phyloP scores from a whole-genome alignment of 2,329 filamentous ascomycete species.

The Microdochium nivale region DNA sequence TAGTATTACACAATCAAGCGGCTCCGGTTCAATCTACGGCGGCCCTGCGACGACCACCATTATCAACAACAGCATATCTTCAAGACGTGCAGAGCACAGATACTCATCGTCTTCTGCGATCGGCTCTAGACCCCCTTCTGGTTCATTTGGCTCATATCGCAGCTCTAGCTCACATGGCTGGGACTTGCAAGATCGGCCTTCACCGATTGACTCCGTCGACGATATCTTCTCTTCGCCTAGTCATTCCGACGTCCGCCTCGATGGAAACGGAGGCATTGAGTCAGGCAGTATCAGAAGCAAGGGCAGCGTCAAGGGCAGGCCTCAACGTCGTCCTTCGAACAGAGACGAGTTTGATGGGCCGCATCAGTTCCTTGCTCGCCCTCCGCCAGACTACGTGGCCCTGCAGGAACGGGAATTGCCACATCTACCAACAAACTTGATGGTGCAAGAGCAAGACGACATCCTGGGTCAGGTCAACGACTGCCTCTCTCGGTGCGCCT shows the following conservation, averaged over 20 bases:
- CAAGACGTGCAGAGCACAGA: slow-evolving; percentile 29
- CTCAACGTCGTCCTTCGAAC: slow-evolving; percentile 66
- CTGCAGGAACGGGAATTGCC: slow-evolving; percentile 74
- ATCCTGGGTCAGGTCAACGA: slow-evolving; percentile 77
- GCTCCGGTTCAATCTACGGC: slow-evolving; percentile 22
- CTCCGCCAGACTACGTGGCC: slow-evolving; percentile 61
- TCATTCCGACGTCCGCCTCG: slow-evolving; percentile 51
- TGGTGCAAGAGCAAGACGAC: slow-evolving; percentile 76
- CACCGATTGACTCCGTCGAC: slow-evolving; percentile 49
- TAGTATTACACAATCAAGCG: slow-evolving; percentile 35
- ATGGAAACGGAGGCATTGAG: slow-evolving; percentile 34
- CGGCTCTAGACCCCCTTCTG: slow-evolving; percentile 31
- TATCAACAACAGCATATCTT: slow-evolving; percentile 24
- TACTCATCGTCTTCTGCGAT: slow-evolving; percentile 30
- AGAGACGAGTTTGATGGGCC: slow-evolving; percentile 86
- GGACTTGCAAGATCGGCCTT: slow-evolving; percentile 42
- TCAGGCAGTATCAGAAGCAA: slow-evolving; percentile 35
- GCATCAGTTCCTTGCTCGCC: slow-evolving; percentile 70
- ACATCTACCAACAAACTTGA: slow-evolving; percentile 72
- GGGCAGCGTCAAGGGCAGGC: slow-evolving; percentile 36
- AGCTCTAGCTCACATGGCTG: slow-evolving; percentile 32
- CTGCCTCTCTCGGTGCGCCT: slow-evolving; percentile 75
- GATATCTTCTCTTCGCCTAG: slow-evolving; percentile 50
- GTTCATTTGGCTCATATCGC: slow-evolving; percentile 31
- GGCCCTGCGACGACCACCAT: slow-evolving; percentile 21